These are phyloP conservation scores for Suillus paluster DNA, from an alignment of 768 basidiomycete genomes.

Conservation along the genomic window DNA sequence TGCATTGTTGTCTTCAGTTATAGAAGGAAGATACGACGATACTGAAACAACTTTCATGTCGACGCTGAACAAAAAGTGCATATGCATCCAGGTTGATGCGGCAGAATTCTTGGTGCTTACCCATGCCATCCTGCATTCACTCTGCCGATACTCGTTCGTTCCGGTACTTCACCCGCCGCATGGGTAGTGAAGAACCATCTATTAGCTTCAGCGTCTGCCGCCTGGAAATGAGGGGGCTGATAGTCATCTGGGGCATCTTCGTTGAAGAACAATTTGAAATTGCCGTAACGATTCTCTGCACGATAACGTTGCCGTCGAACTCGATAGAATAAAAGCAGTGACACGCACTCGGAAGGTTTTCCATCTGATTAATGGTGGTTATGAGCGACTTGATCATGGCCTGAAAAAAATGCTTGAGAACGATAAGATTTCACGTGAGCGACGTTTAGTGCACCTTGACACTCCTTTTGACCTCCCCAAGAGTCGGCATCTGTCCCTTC, in stretches of 20 bases:
- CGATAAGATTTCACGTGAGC: neutral
- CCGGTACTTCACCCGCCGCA: constrained; percentile 69
- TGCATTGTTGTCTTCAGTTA: constrained; percentile 59
- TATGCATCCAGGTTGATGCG: constrained; percentile 1
- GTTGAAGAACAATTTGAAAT: constrained; percentile 86
- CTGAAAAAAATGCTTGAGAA: constrained; percentile 41
- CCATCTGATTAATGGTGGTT: constrained; percentile 80
- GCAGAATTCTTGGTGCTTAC: constrained; percentile 38
- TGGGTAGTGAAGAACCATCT: constrained; percentile 86
- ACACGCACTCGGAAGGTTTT: constrained; percentile 72
- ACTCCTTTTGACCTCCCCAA: constrained; percentile 82
- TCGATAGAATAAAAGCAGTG: neutral
- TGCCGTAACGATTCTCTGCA: constrained; percentile 80
- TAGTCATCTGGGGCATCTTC: constrained; percentile 81
- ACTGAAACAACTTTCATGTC: constrained; percentile 75
- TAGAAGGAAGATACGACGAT: constrained; percentile 71
- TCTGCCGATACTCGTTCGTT: constrained; percentile 69
- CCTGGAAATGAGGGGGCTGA: constrained; percentile 79
- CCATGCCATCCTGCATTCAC: constrained; percentile 76
- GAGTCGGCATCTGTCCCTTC: constrained; percentile 67
- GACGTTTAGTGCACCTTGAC: constrained; percentile 58
- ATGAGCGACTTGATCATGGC: constrained; percentile 77
- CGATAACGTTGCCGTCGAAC: constrained; percentile 4
- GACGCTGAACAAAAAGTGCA: constrained; percentile 57
- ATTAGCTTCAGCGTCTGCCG: constrained; percentile 73